These are phyloP conservation scores for Vinca minor DNA, from an alignment of 257 asterid species.

Conservation along the genomic window DNA sequence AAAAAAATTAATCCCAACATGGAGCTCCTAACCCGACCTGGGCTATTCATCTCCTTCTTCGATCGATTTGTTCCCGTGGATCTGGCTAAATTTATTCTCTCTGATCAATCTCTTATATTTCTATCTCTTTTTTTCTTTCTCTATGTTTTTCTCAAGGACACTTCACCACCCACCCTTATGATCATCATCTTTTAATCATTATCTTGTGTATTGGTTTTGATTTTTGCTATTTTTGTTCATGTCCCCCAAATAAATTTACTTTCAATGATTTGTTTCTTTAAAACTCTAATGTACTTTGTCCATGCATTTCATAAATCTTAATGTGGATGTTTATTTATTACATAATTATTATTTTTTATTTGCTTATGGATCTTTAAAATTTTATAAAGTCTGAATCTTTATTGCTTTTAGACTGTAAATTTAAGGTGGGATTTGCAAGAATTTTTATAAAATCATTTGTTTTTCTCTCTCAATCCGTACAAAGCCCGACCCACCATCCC, in stretches of 20 bases:
- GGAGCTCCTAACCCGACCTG: no score
- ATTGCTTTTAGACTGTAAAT: conserved; percentile 1
- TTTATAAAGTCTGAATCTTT: conserved; percentile 14
- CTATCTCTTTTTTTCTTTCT: background rate
- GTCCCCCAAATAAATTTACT: background rate
- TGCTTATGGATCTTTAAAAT: conserved; percentile 12
- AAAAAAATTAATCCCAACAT: no score
- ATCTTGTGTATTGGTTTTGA: conserved; percentile 8
- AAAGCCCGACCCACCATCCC: no score
- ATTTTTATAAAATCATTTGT: no score
- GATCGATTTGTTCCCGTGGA: no score
- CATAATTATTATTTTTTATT: background rate
- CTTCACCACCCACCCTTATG: conserved; percentile 15
- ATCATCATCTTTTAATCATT: conserved; percentile 26
- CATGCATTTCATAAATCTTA: conserved; percentile 13
- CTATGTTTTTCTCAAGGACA: conserved; percentile 12
- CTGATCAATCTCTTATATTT: no score
- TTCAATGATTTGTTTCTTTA: conserved; percentile 12
- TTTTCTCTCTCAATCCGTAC: no score
- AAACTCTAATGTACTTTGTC: conserved; percentile 9
- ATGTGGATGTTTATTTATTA: background rate
- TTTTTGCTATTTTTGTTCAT: conserved; percentile 9
- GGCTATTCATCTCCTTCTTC: no score
- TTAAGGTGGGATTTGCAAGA: conserved; percentile 5
- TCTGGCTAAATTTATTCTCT: no score